phyloP scores from a whole-genome alignment of 1,139 yeast species.

The Saccharomyces hybrid region DNA sequence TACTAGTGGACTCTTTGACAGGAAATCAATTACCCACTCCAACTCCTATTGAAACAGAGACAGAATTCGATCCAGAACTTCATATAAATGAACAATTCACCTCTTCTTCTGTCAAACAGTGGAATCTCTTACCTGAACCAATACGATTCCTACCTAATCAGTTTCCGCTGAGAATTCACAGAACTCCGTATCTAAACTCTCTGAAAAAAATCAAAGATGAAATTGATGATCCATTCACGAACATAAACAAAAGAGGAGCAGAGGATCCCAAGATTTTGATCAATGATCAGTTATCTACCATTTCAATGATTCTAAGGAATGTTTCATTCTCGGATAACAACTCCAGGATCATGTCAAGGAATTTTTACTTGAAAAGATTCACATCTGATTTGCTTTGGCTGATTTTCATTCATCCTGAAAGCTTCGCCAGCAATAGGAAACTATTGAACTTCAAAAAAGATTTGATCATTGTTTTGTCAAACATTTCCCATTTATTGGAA shows the following conservation, averaged over 20 bases:
- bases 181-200: slow-evolving; percentile 42
- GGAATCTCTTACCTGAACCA: slow-evolving; percentile 24
- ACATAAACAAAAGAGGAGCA: slow-evolving; percentile 49
- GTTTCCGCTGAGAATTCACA: slow-evolving; percentile 6
- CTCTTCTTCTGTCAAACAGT: slow-evolving; percentile 16
- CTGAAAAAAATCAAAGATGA: slow-evolving; percentile 52
- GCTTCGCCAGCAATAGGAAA: slow-evolving; percentile 49
- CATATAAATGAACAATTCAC: slow-evolving; percentile 7
- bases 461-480: slow-evolving; percentile 58
- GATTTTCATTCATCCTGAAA: slow-evolving; percentile 41
- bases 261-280: slow-evolving; percentile 49
- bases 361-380: slow-evolving; percentile 41
- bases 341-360: slow-evolving; percentile 44
- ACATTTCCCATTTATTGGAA: slow-evolving; percentile 58
- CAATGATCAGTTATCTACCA: slow-evolving; percentile 68
- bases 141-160: slow-evolving; percentile 10
- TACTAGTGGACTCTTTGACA: slow-evolving; percentile 65
- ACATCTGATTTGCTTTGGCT: slow-evolving; percentile 44
- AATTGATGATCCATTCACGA: slow-evolving; percentile 53
- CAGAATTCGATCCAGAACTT: background rate
- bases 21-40: slow-evolving; percentile 33
- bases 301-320: slow-evolving; percentile 77
- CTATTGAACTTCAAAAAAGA: slow-evolving; percentile 70
- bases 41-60: background rate
- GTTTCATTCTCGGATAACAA: slow-evolving; percentile 61